These are phyloP conservation scores for Annulohypoxylon bovei DNA, from an alignment of 495 filamentous ascomycete genomes.

Conservation along the genomic window DNA sequence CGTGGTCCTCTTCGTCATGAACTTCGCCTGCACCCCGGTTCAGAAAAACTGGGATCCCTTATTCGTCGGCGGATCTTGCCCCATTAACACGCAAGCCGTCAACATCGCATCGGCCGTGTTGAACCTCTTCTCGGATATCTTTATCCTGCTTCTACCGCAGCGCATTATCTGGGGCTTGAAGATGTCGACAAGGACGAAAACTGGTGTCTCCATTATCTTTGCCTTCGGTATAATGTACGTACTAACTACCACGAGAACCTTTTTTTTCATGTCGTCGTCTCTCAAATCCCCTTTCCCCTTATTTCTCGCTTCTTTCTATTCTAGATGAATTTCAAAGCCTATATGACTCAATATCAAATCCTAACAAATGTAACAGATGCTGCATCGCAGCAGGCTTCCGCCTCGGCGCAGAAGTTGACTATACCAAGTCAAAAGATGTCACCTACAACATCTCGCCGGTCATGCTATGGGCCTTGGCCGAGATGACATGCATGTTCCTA, in stretches of 20 bases:
- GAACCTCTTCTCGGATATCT: conserved; percentile 49
- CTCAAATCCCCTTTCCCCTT: not conserved
- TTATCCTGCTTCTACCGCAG: conserved; percentile 51
- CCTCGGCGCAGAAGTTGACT: conserved; percentile 42
- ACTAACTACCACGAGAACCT: not conserved
- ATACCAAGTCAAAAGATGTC: conserved; percentile 34
- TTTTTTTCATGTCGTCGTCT: not conserved
- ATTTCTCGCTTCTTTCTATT: conserved; percentile 15
- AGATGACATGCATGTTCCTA: conserved; percentile 50
- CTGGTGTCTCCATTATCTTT: conserved; percentile 49
- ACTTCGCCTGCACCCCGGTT: conserved; percentile 57
- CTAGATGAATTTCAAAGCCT: too few relatives aligned
- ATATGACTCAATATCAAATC: not conserved
- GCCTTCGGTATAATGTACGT: conserved; percentile 51
- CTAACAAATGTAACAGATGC: conserved; percentile 10
- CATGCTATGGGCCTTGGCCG: conserved; percentile 44
- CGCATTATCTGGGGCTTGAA: conserved; percentile 48
- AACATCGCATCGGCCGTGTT: conserved; percentile 39
- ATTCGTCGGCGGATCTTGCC: conserved; percentile 28
- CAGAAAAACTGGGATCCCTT: conserved; percentile 31
- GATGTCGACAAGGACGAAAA: conserved; percentile 40
- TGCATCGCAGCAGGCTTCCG: conserved; percentile 43
- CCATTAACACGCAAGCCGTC: conserved; percentile 38
- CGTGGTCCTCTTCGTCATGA: conserved; percentile 54
- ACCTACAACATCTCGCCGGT: conserved; percentile 37